Evolutionary conservation across 768 basidiomycete species (phyloP).

Genomic region (Rhodocollybia butyracea): DNA sequence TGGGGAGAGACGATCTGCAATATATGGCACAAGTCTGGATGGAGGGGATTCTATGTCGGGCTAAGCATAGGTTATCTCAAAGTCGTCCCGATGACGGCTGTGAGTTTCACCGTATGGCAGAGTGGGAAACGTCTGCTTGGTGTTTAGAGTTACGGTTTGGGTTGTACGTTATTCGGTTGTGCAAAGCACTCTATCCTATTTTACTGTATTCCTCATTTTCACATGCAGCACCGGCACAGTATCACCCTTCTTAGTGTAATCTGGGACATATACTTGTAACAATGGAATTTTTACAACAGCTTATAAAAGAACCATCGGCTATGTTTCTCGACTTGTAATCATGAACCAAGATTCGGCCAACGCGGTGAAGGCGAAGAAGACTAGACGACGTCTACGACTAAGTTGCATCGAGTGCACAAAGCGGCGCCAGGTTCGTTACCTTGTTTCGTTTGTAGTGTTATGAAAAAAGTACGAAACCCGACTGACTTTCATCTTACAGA

Average conservation of each 20-base stretch:
- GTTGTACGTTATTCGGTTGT: conserved; percentile 10
- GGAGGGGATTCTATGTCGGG: conserved; percentile 89
- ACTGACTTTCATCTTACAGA: conserved; percentile 26
- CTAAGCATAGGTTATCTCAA: conserved; percentile 91
- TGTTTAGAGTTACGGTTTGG: conserved; percentile 15
- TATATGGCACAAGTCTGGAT: conserved; percentile 69
- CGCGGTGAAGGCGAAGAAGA: conserved; percentile 42
- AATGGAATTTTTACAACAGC: not conserved
- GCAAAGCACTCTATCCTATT: not conserved
- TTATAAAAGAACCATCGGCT: too few relatives aligned
- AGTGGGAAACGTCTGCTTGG: conserved; percentile 25
- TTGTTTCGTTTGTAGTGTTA: too few relatives aligned
- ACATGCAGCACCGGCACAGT: not conserved
- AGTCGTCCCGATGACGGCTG: conserved; percentile 93
- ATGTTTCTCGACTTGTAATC: not conserved
- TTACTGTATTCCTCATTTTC: not conserved
- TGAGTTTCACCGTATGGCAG: conserved; percentile 92
- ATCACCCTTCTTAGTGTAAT: not conserved
- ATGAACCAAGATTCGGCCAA: not conserved
- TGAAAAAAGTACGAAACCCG: not conserved
- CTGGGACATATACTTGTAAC: not conserved
- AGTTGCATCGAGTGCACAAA: conserved; percentile 58
- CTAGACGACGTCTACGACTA: conserved; percentile 43
- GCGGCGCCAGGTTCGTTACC: conserved; percentile 46
- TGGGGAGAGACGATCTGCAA: conserved; percentile 74